A percentile compares a stretch with the other conserved stretches of the same genome.
Evolutionary conservation across 2,329 filamentous ascomycete genomes (phyloP).

Genomic region (Emericellopsis cladophorae): DNA sequence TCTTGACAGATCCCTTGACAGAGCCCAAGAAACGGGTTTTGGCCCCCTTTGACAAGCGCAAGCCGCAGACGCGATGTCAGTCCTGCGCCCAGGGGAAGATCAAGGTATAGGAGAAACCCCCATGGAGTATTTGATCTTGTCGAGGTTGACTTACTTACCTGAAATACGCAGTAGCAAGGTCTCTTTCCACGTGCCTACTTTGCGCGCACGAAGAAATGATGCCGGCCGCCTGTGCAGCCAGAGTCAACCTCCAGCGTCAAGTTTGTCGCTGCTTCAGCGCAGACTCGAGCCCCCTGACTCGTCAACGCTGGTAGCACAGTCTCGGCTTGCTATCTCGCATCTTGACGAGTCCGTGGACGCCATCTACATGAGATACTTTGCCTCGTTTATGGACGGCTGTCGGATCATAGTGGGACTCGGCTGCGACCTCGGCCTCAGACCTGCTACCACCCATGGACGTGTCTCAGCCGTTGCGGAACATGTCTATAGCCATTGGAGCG

Average conservation of each 20-base stretch:
- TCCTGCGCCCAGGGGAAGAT: constrained; percentile 12
- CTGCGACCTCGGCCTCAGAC: not conserved
- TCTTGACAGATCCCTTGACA: not conserved
- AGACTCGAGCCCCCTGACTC: too few species aligned
- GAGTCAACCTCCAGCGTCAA: constrained; percentile 4
- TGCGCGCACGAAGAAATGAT: constrained; percentile 9
- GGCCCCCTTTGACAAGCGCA: constrained; percentile 14
- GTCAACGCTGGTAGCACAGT: too few species aligned
- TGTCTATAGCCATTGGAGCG: constrained; percentile 12
- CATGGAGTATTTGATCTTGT: not conserved
- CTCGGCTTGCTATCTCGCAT: too few species aligned
- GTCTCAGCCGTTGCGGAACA: constrained; percentile 6
- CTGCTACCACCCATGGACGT: constrained; percentile 8
- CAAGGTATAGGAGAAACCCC: constrained; percentile 7
- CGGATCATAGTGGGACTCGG: not conserved
- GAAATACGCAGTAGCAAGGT: constrained; percentile 9
- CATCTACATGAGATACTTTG: constrained; percentile 7
- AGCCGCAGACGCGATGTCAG: constrained; percentile 10
- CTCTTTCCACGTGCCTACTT: constrained; percentile 13
- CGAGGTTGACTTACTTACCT: not conserved
- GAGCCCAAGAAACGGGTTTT: constrained; percentile 1
- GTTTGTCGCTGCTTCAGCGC: not conserved
- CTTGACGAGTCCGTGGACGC: not conserved
- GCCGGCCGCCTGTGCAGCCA: constrained; percentile 4
- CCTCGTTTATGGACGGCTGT: constrained; percentile 6